Base-by-base conservation (phyloP, 495 filamentous ascomycete species). In the Xylaria telfairii region DNA sequence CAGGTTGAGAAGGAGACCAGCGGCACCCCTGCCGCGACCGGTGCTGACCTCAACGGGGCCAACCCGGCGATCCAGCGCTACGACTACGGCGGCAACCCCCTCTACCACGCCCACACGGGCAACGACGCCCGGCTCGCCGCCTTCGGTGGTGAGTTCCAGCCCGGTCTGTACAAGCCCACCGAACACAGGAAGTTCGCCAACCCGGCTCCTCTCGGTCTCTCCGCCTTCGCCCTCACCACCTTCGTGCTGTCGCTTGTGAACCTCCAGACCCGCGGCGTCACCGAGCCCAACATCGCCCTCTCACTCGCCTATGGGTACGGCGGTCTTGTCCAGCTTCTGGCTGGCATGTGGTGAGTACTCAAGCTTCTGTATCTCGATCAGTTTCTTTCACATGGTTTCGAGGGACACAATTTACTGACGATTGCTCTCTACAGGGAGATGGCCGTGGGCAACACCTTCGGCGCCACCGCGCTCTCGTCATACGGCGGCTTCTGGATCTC, bases 401-500 rank as follows among this genome's bases (percentile, higher is more conserved):
- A 30, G 34, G 1, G n/a, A 13, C 3, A 56, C 65, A 8, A 34
- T 6, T 53, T 51, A 34, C 65, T 67, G 41, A 42, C 26, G 42
- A 4, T 5, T 17, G 0, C 19, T 34, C 21, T 39, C 32, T 4
- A 17, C 72, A 97, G 94, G 96, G 96, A 98, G 88, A 97, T 97
- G 94, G 96, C 95, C 67, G 89, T 96, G 10, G 96, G 95, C 71
- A 98, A 96, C 89, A 97, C 96, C 51, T 99, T 99, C 71, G 96
- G 94, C 90, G 96, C 95, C 67, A 98, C 95, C 64, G 96, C 96
- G 63, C 88, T 99, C 72, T 96, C 94, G 12, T 98, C 96, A 7
- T 99, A 95, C 81, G 96, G 96, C 74, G 96, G 95, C 73, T 99
- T 99, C 90, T 99, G 96, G 96, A 85, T 99, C 75, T 87, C 93